phyloP scores from a whole-genome alignment of 106 monocot genomes.

The Hemerocallis citrina region DNA sequence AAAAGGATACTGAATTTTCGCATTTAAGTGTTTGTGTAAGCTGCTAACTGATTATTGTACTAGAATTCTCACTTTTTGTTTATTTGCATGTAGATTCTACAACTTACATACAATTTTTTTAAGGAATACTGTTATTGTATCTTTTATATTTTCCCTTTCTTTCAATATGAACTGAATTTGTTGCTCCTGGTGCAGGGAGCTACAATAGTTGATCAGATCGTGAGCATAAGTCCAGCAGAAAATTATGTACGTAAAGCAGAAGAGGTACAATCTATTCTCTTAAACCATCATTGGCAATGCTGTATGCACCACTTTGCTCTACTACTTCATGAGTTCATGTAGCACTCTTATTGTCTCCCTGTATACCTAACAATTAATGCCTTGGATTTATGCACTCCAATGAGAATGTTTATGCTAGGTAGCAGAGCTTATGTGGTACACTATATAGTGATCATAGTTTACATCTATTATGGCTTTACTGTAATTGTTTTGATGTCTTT shows the following conservation, averaged over 20 bases:
- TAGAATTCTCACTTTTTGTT: neutral
- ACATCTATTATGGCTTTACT: neutral
- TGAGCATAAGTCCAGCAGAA: constrained; percentile 48
- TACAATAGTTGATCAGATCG: constrained; percentile 85
- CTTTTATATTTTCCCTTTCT: no score
- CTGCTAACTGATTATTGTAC: neutral
- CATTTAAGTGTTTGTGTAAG: neutral
- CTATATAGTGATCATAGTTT: no score
- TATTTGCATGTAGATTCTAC: neutral
- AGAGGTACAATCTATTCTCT: constrained; percentile 27
- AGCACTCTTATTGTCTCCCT: no score
- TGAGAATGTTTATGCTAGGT: no score
- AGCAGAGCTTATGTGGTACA: no score
- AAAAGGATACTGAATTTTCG: neutral
- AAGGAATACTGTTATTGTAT: no score
- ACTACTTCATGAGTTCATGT: no score
- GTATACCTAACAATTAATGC: no score
- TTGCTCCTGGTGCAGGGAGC: constrained; percentile 61
- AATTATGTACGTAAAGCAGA: constrained; percentile 49
- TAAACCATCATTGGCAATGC: no score
- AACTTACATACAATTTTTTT: no score
- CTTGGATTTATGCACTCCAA: no score
- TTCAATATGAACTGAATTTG: no score
- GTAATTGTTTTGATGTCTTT: constrained; percentile 2
- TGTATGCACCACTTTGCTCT: neutral